Evolutionary conservation across 2,329 filamentous ascomycete species (phyloP).

Genomic region (Sporothrix euskadiensis): DNA sequence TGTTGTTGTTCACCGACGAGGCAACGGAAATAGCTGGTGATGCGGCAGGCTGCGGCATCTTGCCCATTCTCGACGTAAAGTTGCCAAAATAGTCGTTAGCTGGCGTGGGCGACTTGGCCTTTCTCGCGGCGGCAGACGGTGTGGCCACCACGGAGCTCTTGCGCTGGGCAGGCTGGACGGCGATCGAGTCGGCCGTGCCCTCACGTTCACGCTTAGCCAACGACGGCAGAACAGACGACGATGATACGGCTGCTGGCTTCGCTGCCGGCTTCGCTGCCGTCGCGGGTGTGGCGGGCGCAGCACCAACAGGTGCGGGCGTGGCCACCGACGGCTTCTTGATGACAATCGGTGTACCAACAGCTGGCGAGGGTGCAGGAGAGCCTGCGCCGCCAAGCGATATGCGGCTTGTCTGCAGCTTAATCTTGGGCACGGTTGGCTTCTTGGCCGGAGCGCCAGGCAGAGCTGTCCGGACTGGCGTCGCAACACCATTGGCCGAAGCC

Average conservation of each 20-base stretch:
- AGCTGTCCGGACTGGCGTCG: constrained; percentile 17
- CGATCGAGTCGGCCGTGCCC: constrained; percentile 34
- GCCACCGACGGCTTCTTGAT: constrained; percentile 34
- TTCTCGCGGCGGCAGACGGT: background rate
- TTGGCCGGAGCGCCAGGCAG: constrained; percentile 28
- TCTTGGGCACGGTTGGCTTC: constrained; percentile 30
- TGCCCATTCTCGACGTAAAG: constrained; percentile 11
- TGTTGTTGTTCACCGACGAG: background rate
- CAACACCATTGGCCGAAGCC: background rate
- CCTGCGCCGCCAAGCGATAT: constrained; percentile 18
- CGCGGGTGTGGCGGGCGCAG: background rate
- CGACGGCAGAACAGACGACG: background rate
- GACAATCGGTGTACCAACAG: constrained; percentile 24
- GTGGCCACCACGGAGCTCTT: constrained; percentile 5
- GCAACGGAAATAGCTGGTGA: background rate
- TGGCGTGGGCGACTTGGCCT: constrained; percentile 23
- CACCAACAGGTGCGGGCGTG: background rate
- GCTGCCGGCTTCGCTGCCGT: background rate
- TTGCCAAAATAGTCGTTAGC: constrained; percentile 30
- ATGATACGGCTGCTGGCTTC: background rate
- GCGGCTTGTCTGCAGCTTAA: constrained; percentile 33
- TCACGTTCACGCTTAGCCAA: constrained; percentile 19
- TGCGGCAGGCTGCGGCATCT: constrained; percentile 10
- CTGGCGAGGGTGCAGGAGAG: background rate
- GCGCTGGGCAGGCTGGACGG: constrained; percentile 34